These are phyloP conservation scores for Andrographis paniculata DNA, from an alignment of 305 asterid genomes.

Conservation along the genomic window DNA sequence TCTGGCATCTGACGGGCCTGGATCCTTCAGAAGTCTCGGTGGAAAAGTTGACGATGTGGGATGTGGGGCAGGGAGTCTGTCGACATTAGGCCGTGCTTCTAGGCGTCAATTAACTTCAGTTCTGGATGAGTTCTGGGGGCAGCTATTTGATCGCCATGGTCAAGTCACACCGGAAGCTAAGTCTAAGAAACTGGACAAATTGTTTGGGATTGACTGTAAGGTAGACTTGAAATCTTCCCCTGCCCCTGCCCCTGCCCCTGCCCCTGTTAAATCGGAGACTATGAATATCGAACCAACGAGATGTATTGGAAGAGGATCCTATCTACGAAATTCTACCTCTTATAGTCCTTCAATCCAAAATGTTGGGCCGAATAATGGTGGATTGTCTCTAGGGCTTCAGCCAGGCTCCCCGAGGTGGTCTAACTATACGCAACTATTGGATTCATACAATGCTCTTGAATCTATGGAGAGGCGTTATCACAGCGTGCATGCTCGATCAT, in stretches of 20 bases:
- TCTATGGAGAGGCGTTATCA: slow-evolving; percentile 72
- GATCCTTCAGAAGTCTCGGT: slow-evolving; percentile 64
- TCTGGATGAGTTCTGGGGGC: slow-evolving; percentile 95
- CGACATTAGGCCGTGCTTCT: slow-evolving; percentile 87
- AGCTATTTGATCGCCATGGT: slow-evolving; percentile 81
- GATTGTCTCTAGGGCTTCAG: slow-evolving; percentile 47
- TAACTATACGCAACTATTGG: slow-evolving; percentile 32
- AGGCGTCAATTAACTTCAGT: slow-evolving; percentile 66
- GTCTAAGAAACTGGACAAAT: slow-evolving; percentile 55
- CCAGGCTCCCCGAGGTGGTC: slow-evolving; percentile 51
- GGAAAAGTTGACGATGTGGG: slow-evolving; percentile 71
- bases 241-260: no score
- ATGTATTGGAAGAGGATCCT: slow-evolving; percentile 48
- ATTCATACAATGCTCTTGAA: slow-evolving; percentile 39
- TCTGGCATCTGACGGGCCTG: slow-evolving; percentile 60
- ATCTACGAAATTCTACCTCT: slow-evolving; percentile 37
- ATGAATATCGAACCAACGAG: slow-evolving; percentile 41
- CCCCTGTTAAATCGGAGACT: slow-evolving; percentile 48
- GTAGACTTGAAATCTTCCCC: slow-evolving; percentile 42
- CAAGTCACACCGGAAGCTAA: slow-evolving; percentile 62
- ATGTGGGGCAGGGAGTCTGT: slow-evolving; percentile 81
- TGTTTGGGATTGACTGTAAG: slow-evolving; percentile 59
- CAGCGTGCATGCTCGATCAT: slow-evolving; percentile 66
- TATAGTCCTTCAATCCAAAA: slow-evolving; percentile 48
- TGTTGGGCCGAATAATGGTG: slow-evolving; percentile 34